These are phyloP conservation scores for Chrysosphaeria jannelii DNA, from an alignment of 2,329 filamentous ascomycete genomes.

Conservation along the genomic window DNA sequence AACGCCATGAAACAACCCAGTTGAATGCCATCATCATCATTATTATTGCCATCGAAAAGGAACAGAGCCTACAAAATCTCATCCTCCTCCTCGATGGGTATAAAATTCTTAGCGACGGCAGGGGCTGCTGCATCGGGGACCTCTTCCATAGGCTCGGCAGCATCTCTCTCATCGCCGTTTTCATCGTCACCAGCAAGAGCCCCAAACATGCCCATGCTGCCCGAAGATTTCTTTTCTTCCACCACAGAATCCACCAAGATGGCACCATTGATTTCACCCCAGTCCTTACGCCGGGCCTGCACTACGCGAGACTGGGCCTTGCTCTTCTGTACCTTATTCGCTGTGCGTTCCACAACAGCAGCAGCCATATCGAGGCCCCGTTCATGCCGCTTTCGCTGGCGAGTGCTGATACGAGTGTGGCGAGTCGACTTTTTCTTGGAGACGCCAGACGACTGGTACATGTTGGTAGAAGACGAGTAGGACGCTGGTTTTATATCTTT, in stretches of 20 bases:
- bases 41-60: too few relatives aligned
- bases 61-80: constrained; percentile 4
- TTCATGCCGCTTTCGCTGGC: constrained; percentile 23
- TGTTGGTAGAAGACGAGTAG: constrained; percentile 36
- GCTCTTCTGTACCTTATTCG: constrained; percentile 23
- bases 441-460: constrained; percentile 35
- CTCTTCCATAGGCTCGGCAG: constrained; percentile 1
- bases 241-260: constrained; percentile 1
- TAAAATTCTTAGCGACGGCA: constrained; percentile 1
- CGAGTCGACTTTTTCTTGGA: constrained; percentile 26
- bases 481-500: constrained; percentile 25
- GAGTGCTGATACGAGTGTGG: constrained; percentile 26
- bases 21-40: too few relatives aligned
- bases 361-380: constrained; percentile 26
- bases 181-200: constrained; percentile 2
- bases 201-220: constrained; percentile 2
- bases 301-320: constrained; percentile 16
- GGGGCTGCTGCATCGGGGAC: constrained; percentile 4
- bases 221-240: constrained; percentile 1
- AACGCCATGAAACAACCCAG: too few relatives aligned
- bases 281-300: constrained; percentile 19
- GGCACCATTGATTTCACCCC: constrained; percentile 23
- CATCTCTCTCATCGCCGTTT: constrained; percentile 1
- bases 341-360: constrained; percentile 26
- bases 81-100: constrained; percentile 4